A percentile compares a stretch with the other conserved stretches of the same genome.
These are phyloP conservation scores for Xylaria cubensis DNA, from an alignment of 495 filamentous ascomycete species.

Conservation along the genomic window DNA sequence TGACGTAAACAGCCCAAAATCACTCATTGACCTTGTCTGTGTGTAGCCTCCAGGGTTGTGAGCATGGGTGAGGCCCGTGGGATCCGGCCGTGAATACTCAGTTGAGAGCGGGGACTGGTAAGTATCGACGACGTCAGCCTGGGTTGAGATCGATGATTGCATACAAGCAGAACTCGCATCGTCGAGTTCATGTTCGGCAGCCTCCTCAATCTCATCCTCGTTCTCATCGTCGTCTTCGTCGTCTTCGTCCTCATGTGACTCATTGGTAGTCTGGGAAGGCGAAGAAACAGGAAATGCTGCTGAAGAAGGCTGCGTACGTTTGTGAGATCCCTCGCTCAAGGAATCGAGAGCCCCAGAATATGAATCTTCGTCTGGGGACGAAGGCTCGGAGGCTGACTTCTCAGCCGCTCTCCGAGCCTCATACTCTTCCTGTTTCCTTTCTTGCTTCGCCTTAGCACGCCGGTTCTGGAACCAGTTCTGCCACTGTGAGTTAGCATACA, in stretches of 20 bases:
- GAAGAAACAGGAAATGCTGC: slow-evolving; percentile 42
- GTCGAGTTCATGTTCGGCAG: neutral
- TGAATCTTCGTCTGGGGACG: slow-evolving; percentile 42
- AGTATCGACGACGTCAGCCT: slow-evolving; percentile 3
- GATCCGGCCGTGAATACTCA: slow-evolving; percentile 15
- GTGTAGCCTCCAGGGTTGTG: slow-evolving; percentile 10
- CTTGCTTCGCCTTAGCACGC: slow-evolving; percentile 81
- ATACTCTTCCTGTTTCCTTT: slow-evolving; percentile 73
- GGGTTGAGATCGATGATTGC: slow-evolving; percentile 2
- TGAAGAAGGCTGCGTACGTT: slow-evolving; percentile 44
- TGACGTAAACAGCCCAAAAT: slow-evolving; percentile 24
- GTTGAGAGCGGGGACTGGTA: slow-evolving; percentile 21
- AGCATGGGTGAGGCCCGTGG: slow-evolving; percentile 1
- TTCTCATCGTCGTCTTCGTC: slow-evolving; percentile 31
- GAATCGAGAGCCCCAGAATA: slow-evolving; percentile 36
- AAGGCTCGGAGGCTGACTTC: slow-evolving; percentile 50
- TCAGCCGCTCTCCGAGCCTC: slow-evolving; percentile 62
- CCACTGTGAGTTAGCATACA: slow-evolving; percentile 40
- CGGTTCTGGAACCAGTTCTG: slow-evolving; percentile 95
- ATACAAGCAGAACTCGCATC: slow-evolving; percentile 15
- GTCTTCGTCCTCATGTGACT: slow-evolving; percentile 34
- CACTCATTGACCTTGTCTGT: slow-evolving; percentile 28
- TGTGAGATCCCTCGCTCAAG: slow-evolving; percentile 41
- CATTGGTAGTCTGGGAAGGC: slow-evolving; percentile 28
- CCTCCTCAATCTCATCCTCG: slow-evolving; percentile 12